Base-by-base conservation (phyloP, 371 early-diverging fungal genomes). In the Paraphysoderma sedebokerense region DNA sequence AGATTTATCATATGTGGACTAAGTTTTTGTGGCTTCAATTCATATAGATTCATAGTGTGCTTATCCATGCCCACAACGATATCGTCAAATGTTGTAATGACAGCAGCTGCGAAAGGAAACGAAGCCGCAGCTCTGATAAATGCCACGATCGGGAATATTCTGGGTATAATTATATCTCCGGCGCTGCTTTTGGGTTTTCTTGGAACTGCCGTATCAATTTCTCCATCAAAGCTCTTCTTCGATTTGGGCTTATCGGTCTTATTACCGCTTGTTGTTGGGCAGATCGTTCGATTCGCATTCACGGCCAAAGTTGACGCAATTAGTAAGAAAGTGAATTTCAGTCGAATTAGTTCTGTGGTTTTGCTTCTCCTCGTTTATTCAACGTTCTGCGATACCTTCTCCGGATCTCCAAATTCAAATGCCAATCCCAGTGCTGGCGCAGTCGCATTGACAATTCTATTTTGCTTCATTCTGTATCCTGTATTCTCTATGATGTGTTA, bases 51-150 rank as follows among this genome's bases (percentile, higher is more conserved):
- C 38, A 70, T 79, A 6, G 73, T 82, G 42, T 71, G 77, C 32
- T 70, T 72, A 13, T 68, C 74, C 17, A 79, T 77, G 1, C 84
- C 84, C 0, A 81, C 84, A 0, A 83, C 84, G 8, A 77, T 83
- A 36, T 77, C 81, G 5, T 81, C 84, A 15, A 81, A 81, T 53
- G 79, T 80, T 4, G 72, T 81, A 51, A 81, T 81, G 81, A 83
- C 84, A 11, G 74, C 75, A 54, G 74, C 74, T 47, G 78, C 81
- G 0, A 52, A 61, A 22, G 84, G 84, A 26, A 80, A 76, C 45
- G 82, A 80, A 50, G 74, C 81, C 20, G 53, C 66, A 44, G 75
- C 81, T 3, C 49, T 79, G 13, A 74, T 75, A 57, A 76, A 80
- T 53, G 78, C 80, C 22, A 81, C 79, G 5, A 52, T 83, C 22